phyloP scores from a whole-genome alignment of 2,329 filamentous ascomycete species.

The Ophiostoma tasmaniense region DNA sequence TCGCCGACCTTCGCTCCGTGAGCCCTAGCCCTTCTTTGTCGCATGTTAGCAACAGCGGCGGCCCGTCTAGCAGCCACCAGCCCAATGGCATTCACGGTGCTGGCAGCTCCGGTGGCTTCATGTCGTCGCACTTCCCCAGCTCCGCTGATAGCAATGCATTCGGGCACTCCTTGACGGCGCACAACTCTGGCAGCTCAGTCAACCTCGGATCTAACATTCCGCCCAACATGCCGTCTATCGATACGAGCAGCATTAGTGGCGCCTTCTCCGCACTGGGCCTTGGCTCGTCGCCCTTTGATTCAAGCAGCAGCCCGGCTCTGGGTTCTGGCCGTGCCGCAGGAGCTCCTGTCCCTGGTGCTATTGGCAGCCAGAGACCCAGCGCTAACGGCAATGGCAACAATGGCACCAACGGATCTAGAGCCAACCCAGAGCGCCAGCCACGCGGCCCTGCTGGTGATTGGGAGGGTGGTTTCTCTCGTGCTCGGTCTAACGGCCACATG shows the following conservation, averaged over 20 bases:
- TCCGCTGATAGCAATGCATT: slow-evolving; percentile 23
- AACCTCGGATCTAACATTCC: background rate
- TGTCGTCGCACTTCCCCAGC: slow-evolving; percentile 38
- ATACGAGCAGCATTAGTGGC: slow-evolving; percentile 33
- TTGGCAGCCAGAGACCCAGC: slow-evolving; percentile 55
- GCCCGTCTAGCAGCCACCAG: slow-evolving; percentile 31
- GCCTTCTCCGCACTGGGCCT: slow-evolving; percentile 44
- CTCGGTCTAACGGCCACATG: slow-evolving; percentile 51
- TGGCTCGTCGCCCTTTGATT: slow-evolving; percentile 38
- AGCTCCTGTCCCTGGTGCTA: slow-evolving; percentile 43
- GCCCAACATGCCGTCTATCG: background rate
- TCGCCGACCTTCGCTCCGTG: slow-evolving; percentile 89
- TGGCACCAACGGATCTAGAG: slow-evolving; percentile 28
- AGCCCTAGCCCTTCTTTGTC: slow-evolving; percentile 80
- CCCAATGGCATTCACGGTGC: slow-evolving; percentile 24
- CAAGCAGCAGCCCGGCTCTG: slow-evolving; percentile 1
- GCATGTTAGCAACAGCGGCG: slow-evolving; percentile 36
- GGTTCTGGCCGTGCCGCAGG: background rate
- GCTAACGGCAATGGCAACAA: slow-evolving; percentile 24
- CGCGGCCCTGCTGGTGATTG: slow-evolving; percentile 50
- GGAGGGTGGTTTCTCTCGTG: slow-evolving; percentile 51
- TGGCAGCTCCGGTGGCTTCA: slow-evolving; percentile 29
- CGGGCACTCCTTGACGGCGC: slow-evolving; percentile 31
- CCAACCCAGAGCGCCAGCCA: slow-evolving; percentile 54
- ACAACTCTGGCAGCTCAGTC: background rate